These are phyloP conservation scores for Suillus plorans DNA, from an alignment of 768 basidiomycete species.

Conservation along the genomic window DNA sequence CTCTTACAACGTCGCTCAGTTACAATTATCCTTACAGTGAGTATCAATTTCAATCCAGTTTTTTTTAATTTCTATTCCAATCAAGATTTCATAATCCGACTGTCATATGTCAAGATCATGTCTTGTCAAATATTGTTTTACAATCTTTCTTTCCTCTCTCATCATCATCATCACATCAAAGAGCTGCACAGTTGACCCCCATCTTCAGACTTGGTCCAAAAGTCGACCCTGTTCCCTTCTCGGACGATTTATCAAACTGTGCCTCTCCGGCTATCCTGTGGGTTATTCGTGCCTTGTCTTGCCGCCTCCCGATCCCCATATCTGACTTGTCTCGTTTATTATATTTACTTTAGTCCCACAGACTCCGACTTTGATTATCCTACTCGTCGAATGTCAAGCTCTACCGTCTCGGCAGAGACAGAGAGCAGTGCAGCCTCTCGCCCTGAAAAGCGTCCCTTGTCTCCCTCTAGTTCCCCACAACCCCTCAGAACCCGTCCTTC, in stretches of 20 bases:
- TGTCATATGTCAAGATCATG: conserved; percentile 32
- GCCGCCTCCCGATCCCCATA: conserved; percentile 17
- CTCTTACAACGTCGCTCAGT: conserved; percentile 62
- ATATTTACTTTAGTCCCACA: conserved; percentile 31
- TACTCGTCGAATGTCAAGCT: conserved; percentile 74
- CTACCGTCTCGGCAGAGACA: conserved; percentile 64
- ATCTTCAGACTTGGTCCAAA: conserved; percentile 40
- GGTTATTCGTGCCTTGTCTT: conserved; percentile 24
- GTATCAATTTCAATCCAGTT: conserved; percentile 30
- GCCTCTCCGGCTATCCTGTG: conserved; percentile 49
- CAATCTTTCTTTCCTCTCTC: conserved; percentile 14
- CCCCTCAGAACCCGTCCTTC: conserved; percentile 48
- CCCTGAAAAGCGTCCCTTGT: conserved; percentile 58
- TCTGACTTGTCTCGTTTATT: conserved; percentile 10
- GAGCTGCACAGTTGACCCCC: neutral
- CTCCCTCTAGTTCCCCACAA: conserved; percentile 50
- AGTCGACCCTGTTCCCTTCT: conserved; percentile 36
- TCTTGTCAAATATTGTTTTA: conserved; percentile 18
- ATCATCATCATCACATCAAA: conserved; percentile 3
- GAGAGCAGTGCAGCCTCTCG: conserved; percentile 62
- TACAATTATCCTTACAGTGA: conserved; percentile 56
- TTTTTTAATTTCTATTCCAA: neutral
- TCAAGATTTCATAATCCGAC: conserved; percentile 18
- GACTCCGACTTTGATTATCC: conserved; percentile 54
- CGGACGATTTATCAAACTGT: conserved; percentile 47